phyloP scores from a whole-genome alignment of 129 eudicot species.

The Oenanthe sinensis region DNA sequence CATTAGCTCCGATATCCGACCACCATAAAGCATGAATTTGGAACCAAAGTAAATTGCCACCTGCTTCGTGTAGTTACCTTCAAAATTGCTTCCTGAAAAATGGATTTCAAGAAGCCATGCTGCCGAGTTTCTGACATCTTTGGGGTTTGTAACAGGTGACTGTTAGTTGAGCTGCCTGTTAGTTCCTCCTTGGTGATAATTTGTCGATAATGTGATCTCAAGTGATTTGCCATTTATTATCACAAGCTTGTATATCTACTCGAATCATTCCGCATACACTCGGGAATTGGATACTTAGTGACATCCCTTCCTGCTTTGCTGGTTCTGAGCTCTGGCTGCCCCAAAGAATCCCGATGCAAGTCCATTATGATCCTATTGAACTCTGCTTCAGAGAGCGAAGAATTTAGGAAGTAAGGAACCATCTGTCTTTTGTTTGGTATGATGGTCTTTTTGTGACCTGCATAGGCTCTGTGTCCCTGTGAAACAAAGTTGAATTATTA shows the following conservation, averaged over 20 bases:
- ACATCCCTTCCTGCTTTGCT: slow-evolving; percentile 87
- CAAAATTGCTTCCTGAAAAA: neutral
- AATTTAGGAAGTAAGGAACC: slow-evolving; percentile 56
- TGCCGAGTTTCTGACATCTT: neutral
- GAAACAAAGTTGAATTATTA: neutral
- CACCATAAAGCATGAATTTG: neutral
- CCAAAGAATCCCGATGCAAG: slow-evolving; percentile 77
- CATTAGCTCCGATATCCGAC: neutral
- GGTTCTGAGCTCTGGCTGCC: slow-evolving; percentile 83
- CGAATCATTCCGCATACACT: slow-evolving; percentile 71
- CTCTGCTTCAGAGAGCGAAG: slow-evolving; percentile 52
- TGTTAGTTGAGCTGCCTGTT: neutral
- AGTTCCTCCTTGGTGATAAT: neutral
- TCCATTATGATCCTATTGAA: slow-evolving; percentile 59
- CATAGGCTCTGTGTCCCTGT: slow-evolving; percentile 86
- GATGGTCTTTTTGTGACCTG: slow-evolving; percentile 88
- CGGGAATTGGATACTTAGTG: slow-evolving; percentile 88
- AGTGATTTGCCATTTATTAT: neutral
- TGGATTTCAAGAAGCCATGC: neutral
- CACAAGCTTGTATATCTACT: slow-evolving; percentile 2
- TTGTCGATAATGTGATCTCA: neutral
- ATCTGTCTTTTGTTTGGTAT: slow-evolving; percentile 94
- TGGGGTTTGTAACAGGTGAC: neutral
- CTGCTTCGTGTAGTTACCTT: neutral
- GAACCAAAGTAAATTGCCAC: neutral